These are phyloP conservation scores for Ballota nigra DNA, from an alignment of 257 asterid species.

Conservation along the genomic window DNA sequence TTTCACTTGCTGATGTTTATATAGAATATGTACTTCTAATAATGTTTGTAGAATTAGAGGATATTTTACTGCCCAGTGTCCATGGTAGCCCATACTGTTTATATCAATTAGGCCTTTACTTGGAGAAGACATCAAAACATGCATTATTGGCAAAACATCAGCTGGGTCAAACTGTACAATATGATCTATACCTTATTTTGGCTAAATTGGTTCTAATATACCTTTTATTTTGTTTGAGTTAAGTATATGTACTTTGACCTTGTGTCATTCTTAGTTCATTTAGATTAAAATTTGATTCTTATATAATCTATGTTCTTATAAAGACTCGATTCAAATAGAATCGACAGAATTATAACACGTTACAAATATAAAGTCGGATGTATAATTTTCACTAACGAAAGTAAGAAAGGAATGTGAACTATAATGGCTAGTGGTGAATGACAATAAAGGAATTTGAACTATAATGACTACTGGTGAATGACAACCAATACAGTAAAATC, in stretches of 20 bases:
- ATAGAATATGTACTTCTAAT: constrained; percentile 14
- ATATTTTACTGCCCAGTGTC: neutral
- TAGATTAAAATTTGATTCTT: neutral
- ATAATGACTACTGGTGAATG: too few relatives aligned
- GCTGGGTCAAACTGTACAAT: neutral
- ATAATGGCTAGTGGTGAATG: too few relatives aligned
- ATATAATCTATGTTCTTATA: neutral
- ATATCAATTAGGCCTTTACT: neutral
- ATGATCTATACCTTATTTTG: neutral
- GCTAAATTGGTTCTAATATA: neutral
- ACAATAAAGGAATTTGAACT: too few relatives aligned
- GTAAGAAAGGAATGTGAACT: too few relatives aligned
- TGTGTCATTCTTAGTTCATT: neutral
- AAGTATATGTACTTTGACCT: neutral
- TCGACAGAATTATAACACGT: too few relatives aligned
- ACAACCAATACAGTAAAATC: too few relatives aligned
- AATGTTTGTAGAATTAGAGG: neutral
- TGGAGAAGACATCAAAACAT: neutral
- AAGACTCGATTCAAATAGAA: too few relatives aligned
- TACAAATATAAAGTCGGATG: too few relatives aligned
- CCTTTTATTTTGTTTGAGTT: neutral
- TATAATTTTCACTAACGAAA: too few relatives aligned
- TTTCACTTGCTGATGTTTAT: constrained; percentile 22
- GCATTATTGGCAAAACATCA: neutral
- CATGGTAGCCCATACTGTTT: too few relatives aligned